These are phyloP conservation scores for Verticillium tricorpus DNA, from an alignment of 2,329 filamentous ascomycete genomes.

Conservation along the genomic window DNA sequence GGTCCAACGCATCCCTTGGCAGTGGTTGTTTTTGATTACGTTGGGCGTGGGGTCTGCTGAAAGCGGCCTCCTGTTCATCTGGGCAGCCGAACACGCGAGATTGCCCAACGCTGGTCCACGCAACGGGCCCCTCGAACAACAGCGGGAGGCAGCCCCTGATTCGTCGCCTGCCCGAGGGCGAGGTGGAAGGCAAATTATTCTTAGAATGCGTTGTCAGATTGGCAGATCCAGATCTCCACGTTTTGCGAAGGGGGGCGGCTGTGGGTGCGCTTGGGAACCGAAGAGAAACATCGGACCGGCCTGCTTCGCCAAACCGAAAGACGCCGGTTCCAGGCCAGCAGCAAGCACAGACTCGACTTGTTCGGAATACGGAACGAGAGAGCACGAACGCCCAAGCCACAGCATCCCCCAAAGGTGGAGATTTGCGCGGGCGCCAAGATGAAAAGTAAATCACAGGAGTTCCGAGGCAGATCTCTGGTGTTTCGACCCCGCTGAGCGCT, in stretches of 20 bases:
- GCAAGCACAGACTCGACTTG: background rate
- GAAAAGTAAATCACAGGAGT: background rate
- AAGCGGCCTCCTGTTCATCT: background rate
- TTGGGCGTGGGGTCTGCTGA: background rate
- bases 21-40: background rate
- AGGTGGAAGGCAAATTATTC: background rate
- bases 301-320: background rate
- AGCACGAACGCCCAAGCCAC: background rate
- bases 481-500: background rate
- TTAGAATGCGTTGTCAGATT: background rate
- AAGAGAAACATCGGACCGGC: background rate
- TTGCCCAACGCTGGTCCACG: background rate
- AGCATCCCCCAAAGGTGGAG: background rate
- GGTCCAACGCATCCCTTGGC: background rate
- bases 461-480: conserved; percentile 1
- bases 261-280: background rate
- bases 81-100: background rate
- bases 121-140: background rate
- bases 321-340: background rate
- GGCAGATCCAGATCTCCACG: conserved; percentile 3
- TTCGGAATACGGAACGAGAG: background rate
- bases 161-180: background rate
- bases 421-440: background rate
- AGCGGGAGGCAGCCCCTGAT: background rate
- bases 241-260: background rate